Conservation (phyloP, 78 protist genomes). For the Monocercomonoides exilis region DNA sequence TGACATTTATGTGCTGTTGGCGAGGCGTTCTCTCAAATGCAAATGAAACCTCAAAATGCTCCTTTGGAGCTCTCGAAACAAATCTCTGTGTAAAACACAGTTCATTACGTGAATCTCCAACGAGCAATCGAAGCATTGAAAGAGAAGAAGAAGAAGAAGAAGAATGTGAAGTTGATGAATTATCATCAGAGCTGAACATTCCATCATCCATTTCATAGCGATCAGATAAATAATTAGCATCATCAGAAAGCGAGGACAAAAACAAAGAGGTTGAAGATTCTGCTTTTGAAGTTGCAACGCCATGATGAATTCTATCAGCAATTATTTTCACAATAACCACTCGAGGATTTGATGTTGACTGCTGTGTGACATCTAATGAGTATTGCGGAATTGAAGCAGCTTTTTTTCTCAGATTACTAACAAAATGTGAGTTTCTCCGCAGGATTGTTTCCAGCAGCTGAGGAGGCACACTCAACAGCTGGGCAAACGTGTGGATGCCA, state of each 20-base stretch:
- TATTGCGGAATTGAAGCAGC: not conserved
- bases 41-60: not conserved
- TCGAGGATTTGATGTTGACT: not conserved
- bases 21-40: not conserved
- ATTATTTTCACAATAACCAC: not conserved
- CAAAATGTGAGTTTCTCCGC: not conserved
- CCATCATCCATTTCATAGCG: not conserved
- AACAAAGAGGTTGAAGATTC: not conserved
- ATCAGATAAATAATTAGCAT: not conserved
- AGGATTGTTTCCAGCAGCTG: not conserved
- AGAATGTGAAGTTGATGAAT: no score
- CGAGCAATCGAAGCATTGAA: not conserved
- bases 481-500: conserved; percentile 13
- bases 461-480: not conserved
- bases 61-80: not conserved
- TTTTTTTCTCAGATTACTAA: not conserved
- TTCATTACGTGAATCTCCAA: not conserved
- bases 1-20: not conserved
- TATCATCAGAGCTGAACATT: not conserved
- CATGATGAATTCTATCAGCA: not conserved
- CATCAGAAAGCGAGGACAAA: no score
- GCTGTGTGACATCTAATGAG: not conserved
- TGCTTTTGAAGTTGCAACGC: not conserved
- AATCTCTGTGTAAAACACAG: not conserved
- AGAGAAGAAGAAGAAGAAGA: no score